A percentile compares a stretch with the other conserved stretches of the same genome.
These are phyloP conservation scores for Acer campestre DNA, from an alignment of 345 rosid species.

Conservation along the genomic window DNA sequence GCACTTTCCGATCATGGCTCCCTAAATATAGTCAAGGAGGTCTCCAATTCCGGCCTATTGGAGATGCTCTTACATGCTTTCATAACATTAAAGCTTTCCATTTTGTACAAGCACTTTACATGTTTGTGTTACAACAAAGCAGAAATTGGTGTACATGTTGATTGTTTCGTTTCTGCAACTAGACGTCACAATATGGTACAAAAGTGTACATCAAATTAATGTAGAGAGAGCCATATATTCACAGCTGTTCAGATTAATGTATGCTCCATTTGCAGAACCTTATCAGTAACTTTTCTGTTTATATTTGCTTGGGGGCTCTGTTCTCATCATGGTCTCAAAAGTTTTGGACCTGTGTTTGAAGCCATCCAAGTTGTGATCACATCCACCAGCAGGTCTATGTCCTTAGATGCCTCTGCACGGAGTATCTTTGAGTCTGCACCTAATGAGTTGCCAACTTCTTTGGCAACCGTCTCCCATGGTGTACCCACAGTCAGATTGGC, in stretches of 20 bases:
- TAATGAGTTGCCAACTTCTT: conserved; percentile 81
- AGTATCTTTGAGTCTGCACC: conserved; percentile 68
- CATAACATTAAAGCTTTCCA: not conserved
- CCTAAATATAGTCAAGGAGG: too few relatives aligned
- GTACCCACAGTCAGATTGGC: conserved; percentile 83
- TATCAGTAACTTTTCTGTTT: not conserved
- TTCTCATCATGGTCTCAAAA: conserved; percentile 42
- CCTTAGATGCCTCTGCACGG: conserved; percentile 73
- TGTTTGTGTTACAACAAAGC: not conserved
- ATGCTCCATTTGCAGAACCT: not conserved
- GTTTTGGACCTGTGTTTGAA: conserved; percentile 67
- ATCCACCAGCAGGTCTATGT: conserved; percentile 64
- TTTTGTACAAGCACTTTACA: not conserved
- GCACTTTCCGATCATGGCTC: too few relatives aligned
- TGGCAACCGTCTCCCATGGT: conserved; percentile 90
- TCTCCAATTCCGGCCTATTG: too few relatives aligned
- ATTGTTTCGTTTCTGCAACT: not conserved
- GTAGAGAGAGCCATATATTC: not conserved
- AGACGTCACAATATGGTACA: not conserved
- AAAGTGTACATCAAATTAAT: not conserved
- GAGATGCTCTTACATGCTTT: not conserved
- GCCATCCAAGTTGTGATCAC: conserved; percentile 84
- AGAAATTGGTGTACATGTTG: not conserved
- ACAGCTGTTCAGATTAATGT: not conserved
- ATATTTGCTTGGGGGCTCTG: not conserved